Evolutionary conservation across 306 rosid species (phyloP), one percentile per base, ranked within the genome.

Genomic region (Quercus engelmannii): DNA sequence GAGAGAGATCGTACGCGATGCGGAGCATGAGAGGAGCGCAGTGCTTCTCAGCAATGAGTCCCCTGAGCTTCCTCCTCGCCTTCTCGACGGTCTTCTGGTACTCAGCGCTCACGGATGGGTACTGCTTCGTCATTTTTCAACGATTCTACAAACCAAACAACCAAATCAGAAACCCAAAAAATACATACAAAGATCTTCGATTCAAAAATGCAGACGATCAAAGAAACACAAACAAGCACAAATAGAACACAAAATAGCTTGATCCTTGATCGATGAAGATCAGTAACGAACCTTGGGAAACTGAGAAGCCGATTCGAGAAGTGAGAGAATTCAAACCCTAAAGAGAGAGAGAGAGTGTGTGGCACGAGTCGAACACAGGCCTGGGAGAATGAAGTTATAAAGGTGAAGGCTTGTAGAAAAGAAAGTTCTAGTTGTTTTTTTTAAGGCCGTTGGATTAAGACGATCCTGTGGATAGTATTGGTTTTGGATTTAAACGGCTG

Each of bases 11-110:
- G 11, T 85, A 95, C 99, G 99, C 99, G 5, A 95, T 49, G 19
- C 99, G 99, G 72, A 95, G 93, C 19, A 95, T 93, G 20, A 95
- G 73, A 75, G 99, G 97, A 72, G 98, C 99, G 51, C 97, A 91
- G 71, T 79, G 85, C 91, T 95, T 95, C 81, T 95, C 99, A 15
- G 99, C 98, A 43, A 95, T 90, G 54, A 95, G 38, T 1, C 99
- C 97, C 55, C 98, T 91, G 68, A 95, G 99, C 88, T 90, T 95
- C 85, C 61, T 93, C 93, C 59, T 95, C 13, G 99, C 98, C 89
- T 95, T 95, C 63, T 90, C 94, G 62, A 91, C 73, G 65, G 96
- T 93, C 84, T 90, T 85, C 75, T 76, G 83, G 88, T 95, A 93
- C 71, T 95, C 98, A 4, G 88, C 78, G 71, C 88, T 93, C 10